Evolutionary conservation across 371 early-diverging fungal species (phyloP).

Genomic region (Lichtheimia hyalospora): DNA sequence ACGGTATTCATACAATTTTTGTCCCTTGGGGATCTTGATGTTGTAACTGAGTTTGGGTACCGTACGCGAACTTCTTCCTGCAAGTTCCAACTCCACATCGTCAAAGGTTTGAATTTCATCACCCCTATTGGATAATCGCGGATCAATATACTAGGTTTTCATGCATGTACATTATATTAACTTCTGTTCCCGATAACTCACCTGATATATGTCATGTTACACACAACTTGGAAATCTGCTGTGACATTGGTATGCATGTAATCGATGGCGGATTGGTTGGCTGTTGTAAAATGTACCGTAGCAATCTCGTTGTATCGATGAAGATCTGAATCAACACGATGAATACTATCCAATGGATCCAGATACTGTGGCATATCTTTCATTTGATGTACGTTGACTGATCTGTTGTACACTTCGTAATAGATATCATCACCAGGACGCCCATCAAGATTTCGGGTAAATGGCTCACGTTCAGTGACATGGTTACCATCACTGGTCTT

Average conservation of each 20-base stretch:
- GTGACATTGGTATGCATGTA: slow-evolving; percentile 10
- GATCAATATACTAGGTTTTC: neutral
- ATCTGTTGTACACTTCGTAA: slow-evolving; percentile 10
- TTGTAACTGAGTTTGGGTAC: slow-evolving; percentile 24
- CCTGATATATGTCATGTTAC: slow-evolving; percentile 19
- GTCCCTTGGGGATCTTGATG: slow-evolving; percentile 15
- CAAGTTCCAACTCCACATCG: slow-evolving; percentile 13
- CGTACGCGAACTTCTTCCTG: slow-evolving; percentile 15
- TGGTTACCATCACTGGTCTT: neutral
- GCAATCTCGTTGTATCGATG: slow-evolving; percentile 21
- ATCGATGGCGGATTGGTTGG: slow-evolving; percentile 15
- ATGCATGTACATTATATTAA: neutral
- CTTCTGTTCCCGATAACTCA: neutral
- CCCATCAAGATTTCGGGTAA: slow-evolving; percentile 1
- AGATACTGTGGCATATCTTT: slow-evolving; percentile 8
- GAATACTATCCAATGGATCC: slow-evolving; percentile 9
- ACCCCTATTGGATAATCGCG: slow-evolving; percentile 3
- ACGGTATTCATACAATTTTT: slow-evolving; percentile 12
- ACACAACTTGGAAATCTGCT: slow-evolving; percentile 5
- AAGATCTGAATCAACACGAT: slow-evolving; percentile 19
- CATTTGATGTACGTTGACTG: slow-evolving; percentile 8
- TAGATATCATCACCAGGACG: too few relatives aligned
- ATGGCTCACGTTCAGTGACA: slow-evolving; percentile 7
- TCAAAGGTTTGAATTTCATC: slow-evolving; percentile 7
- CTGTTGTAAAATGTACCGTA: slow-evolving; percentile 12